phyloP scores from a whole-genome alignment of 2,329 filamentous ascomycete genomes.

The Fusarium decemcellulare region DNA sequence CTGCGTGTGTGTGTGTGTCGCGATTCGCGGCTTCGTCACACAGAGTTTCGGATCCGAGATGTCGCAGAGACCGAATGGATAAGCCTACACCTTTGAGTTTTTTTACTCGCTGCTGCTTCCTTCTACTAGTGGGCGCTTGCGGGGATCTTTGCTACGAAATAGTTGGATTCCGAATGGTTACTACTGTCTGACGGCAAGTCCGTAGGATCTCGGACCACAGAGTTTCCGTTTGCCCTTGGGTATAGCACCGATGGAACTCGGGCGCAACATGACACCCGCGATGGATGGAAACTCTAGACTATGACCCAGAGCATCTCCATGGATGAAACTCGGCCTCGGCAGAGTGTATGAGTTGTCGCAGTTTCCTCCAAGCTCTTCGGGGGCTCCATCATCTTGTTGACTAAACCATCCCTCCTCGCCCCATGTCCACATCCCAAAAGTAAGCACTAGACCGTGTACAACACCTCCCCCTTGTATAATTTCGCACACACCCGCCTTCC shows the following conservation, averaged over 20 bases:
- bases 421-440: background rate
- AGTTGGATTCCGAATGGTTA: too few species aligned
- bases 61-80: slow-evolving; percentile 1
- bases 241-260: too few species aligned
- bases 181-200: too few species aligned
- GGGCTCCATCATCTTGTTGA: too few species aligned
- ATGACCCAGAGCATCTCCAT: too few species aligned
- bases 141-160: background rate
- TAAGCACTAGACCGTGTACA: slow-evolving; percentile 33
- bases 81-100: slow-evolving; percentile 7
- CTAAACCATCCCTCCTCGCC: too few species aligned
- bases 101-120: background rate
- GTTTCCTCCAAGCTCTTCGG: slow-evolving; percentile 3
- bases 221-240: too few species aligned
- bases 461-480: background rate
- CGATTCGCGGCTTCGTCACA: background rate
- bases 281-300: too few species aligned
- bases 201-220: too few species aligned
- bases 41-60: slow-evolving; percentile 21
- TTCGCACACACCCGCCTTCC: slow-evolving; percentile 8
- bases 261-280: too few species aligned
- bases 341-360: slow-evolving; percentile 15
- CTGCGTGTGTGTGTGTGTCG: slow-evolving; percentile 1
- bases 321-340: background rate
- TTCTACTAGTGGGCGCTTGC: background rate